These are phyloP conservation scores for Phaeomoniella chlamydospora DNA, from an alignment of 2,329 filamentous ascomycete genomes.

Conservation along the genomic window DNA sequence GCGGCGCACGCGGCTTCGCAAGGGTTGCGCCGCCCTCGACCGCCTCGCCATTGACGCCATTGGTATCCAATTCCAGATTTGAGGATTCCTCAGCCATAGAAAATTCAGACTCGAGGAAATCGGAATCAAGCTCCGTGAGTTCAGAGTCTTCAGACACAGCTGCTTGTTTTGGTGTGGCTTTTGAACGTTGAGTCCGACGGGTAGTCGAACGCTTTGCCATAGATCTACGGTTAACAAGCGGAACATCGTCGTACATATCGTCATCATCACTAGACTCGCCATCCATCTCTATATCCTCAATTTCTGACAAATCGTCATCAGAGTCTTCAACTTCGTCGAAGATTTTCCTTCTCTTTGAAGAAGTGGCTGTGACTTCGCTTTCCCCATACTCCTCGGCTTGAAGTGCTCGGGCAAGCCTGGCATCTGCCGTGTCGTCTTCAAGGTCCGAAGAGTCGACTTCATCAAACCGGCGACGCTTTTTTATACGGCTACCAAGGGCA, in stretches of 20 bases:
- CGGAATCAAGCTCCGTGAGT: slow-evolving; percentile 4
- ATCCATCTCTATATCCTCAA: slow-evolving; percentile 2
- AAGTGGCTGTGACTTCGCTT: slow-evolving; percentile 5
- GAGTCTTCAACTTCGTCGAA: slow-evolving; percentile 14
- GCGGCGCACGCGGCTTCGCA: too few species aligned
- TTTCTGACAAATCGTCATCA: slow-evolving; percentile 2
- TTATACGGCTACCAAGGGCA: slow-evolving; percentile 27
- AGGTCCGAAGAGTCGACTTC: slow-evolving; percentile 23
- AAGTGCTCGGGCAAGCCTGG: slow-evolving; percentile 39
- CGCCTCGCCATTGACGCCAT: not conserved
- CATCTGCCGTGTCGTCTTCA: slow-evolving; percentile 24
- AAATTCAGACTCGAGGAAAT: not conserved
- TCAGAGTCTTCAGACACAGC: slow-evolving; percentile 1
- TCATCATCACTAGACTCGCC: slow-evolving; percentile 3
- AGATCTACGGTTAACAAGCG: slow-evolving; percentile 3
- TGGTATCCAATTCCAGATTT: not conserved
- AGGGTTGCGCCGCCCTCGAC: not conserved
- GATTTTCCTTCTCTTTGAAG: slow-evolving; percentile 20
- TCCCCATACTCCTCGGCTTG: slow-evolving; percentile 39
- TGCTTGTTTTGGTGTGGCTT: slow-evolving; percentile 1
- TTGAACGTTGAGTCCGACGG: not conserved
- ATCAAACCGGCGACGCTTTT: not conserved
- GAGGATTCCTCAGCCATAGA: not conserved
- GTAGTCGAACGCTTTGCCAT: not conserved
- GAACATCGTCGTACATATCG: slow-evolving; percentile 8